phyloP scores from a whole-genome alignment of 2,329 filamentous ascomycete genomes.

The Penicillium hordei region DNA sequence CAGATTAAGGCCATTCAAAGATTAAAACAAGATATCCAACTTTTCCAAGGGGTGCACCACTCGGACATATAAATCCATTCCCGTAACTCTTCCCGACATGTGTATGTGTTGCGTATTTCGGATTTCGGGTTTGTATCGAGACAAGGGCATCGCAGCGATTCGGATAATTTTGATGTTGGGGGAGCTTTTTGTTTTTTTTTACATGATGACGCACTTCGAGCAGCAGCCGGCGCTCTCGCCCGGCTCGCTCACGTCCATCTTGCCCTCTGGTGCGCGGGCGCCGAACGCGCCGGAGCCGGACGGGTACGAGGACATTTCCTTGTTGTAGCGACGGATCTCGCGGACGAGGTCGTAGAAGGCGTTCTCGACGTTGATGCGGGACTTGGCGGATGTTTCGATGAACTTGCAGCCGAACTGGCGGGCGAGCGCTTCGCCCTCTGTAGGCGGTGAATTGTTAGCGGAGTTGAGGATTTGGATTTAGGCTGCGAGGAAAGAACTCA shows the following conservation, averaged over 20 bases:
- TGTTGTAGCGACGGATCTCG: constrained; percentile 97
- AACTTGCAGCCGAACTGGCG: constrained; percentile 93
- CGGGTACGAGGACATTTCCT: constrained; percentile 89
- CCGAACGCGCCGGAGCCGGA: constrained; percentile 64
- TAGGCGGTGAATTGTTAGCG: neutral
- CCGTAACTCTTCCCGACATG: neutral
- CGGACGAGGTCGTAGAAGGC: constrained; percentile 98
- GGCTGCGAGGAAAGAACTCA: neutral
- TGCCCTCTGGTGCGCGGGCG: constrained; percentile 59
- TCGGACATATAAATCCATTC: neutral
- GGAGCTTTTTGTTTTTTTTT: constrained; percentile 14
- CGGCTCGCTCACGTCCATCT: constrained; percentile 72
- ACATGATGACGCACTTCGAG: constrained; percentile 81
- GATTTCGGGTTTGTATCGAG: neutral
- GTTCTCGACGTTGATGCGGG: constrained; percentile 96
- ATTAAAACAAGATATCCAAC: constrained; percentile 5
- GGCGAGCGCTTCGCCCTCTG: constrained; percentile 87
- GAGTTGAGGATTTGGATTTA: neutral
- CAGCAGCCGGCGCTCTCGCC: constrained; percentile 67
- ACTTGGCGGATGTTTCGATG: constrained; percentile 98
- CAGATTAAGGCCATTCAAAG: constrained; percentile 8
- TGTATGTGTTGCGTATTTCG: neutral
- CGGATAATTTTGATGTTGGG: neutral
- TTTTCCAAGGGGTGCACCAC: neutral
- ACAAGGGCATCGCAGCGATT: constrained; percentile 1